Conservation (phyloP, 805 yeast species). For the Cyberlindnera mycetangii region DNA sequence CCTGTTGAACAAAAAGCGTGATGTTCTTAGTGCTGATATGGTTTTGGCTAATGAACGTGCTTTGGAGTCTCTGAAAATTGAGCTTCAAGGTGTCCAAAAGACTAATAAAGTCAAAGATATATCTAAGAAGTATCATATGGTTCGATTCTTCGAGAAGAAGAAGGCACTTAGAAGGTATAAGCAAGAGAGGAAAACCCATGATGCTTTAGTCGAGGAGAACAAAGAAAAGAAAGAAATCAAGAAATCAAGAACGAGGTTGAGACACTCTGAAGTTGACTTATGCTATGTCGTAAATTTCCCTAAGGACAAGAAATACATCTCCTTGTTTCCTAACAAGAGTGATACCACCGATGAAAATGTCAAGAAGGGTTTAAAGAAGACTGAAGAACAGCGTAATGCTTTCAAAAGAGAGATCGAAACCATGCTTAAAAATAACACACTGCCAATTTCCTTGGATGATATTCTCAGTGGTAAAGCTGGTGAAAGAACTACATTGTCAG, state of each 20-base stretch:
- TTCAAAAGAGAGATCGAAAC: constrained; percentile 52
- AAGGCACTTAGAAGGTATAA: constrained; percentile 76
- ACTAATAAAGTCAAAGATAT: constrained; percentile 45
- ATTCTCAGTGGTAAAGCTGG: constrained; percentile 35
- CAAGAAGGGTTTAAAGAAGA: constrained; percentile 37
- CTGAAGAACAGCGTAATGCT: constrained; percentile 42
- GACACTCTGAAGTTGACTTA: constrained; percentile 62
- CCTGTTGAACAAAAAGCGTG: constrained; percentile 50
- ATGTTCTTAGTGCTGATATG: constrained; percentile 59
- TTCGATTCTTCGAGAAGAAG: constrained; percentile 85
- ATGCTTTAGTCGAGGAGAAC: constrained; percentile 28
- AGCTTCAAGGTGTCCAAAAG: constrained; percentile 47
- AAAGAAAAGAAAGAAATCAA: constrained; percentile 40
- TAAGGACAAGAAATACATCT: constrained; percentile 70
- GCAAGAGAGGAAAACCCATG: constrained; percentile 35
- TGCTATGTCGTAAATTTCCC: constrained; percentile 81
- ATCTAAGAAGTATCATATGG: constrained; percentile 85
- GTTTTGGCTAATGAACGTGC: constrained; percentile 74
- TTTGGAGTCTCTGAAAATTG: constrained; percentile 57
- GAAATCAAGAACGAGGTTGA: constrained; percentile 48
- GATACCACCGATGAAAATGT: constrained; percentile 25
- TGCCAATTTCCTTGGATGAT: constrained; percentile 56
- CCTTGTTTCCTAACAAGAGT: constrained; percentile 61
- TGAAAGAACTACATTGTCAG: constrained; percentile 14
- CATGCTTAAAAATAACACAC: constrained; percentile 47